Base-by-base conservation (phyloP, 371 early-diverging fungal species). In the Apophysomyces sp. region DNA sequence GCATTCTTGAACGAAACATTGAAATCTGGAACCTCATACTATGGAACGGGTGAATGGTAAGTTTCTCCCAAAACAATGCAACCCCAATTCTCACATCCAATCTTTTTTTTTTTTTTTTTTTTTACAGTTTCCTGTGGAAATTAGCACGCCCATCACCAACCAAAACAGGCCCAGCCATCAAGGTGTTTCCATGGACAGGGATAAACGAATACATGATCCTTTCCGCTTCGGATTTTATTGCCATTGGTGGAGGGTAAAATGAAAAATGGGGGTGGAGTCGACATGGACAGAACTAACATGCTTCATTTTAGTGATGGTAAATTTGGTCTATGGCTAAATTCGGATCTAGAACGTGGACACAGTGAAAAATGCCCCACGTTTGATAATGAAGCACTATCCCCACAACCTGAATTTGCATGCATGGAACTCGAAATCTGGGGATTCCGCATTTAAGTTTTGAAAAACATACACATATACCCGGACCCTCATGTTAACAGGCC, bases 41-140 rank as follows among this genome's bases (percentile, higher is more conserved):
- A 92, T 60, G 97, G 97, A n/a, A 94, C 91, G 26, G 96, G 97
- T 24, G 87, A 89, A 80, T 89, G 94, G 96, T 94, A 86, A 71
- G 54, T 13, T 3, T 34, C 13, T 34, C 34, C 0, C 34, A 18
- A 39, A 27, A 36, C 24, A 36, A 36, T 30, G 28, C 52, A 49
- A 49, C n/a, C 18, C 5, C 13, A 3, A 37, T 65, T 49, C 11
- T 32, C 27, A 27, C 16, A 3, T 7, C 9, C 6, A 11, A 52
- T 29, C 31, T 34, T 9, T 13, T 11, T 32, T 40, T 60, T 31
- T 24, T 44, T 7, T 26, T 21, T 44, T 24, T 8, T 34, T 16
- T 24, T 41, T 40, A 15, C 26, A 77, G 78, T 55, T 77, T 77
- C 57, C 58, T 77, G 5, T 77, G 78, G 78, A 74, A 77, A 53